Conservation (phyloP, 1,284 basidiomycete species). For the Takashimella koratensis region DNA sequence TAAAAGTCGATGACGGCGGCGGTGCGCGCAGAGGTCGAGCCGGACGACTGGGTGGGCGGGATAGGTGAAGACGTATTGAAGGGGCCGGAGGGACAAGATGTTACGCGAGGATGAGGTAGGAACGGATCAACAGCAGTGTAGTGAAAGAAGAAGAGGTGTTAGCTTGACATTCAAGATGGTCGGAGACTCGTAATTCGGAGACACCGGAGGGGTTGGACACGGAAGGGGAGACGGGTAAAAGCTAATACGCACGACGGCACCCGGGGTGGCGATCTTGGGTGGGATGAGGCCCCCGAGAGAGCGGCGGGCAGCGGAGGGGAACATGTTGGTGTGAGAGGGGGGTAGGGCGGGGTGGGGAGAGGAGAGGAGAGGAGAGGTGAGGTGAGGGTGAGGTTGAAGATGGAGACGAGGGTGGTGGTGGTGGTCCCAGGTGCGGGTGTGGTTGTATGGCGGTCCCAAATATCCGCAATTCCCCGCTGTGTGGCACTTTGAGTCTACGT, state of each 20-base stretch:
- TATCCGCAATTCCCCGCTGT: slow-evolving; percentile 1
- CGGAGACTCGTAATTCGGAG: too few relatives aligned
- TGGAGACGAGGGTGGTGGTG: background rate
- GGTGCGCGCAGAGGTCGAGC: slow-evolving; percentile 69
- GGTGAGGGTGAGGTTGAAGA: slow-evolving; percentile 11
- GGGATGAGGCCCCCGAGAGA: slow-evolving; percentile 79
- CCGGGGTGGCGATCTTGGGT: slow-evolving; percentile 90
- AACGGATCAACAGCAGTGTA: background rate
- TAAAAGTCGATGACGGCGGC: slow-evolving; percentile 87
- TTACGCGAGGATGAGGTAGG: background rate
- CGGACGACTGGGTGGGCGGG: slow-evolving; percentile 59
- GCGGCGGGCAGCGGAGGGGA: slow-evolving; percentile 75
- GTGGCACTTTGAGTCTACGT: slow-evolving; percentile 15
- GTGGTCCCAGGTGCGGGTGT: background rate
- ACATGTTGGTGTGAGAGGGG: slow-evolving; percentile 55
- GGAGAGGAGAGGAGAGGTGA: slow-evolving; percentile 9
- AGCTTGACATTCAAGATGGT: too few relatives aligned
- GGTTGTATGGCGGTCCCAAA: background rate
- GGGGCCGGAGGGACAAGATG: background rate
- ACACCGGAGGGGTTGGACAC: slow-evolving; percentile 1
- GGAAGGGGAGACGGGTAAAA: background rate
- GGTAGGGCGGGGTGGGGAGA: slow-evolving; percentile 12
- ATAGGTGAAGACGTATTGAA: background rate
- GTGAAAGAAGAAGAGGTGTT: too few relatives aligned
- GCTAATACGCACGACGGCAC: slow-evolving; percentile 66